Conservation (phyloP, 768 basidiomycete genomes). For the Multifurca ochricompacta region DNA sequence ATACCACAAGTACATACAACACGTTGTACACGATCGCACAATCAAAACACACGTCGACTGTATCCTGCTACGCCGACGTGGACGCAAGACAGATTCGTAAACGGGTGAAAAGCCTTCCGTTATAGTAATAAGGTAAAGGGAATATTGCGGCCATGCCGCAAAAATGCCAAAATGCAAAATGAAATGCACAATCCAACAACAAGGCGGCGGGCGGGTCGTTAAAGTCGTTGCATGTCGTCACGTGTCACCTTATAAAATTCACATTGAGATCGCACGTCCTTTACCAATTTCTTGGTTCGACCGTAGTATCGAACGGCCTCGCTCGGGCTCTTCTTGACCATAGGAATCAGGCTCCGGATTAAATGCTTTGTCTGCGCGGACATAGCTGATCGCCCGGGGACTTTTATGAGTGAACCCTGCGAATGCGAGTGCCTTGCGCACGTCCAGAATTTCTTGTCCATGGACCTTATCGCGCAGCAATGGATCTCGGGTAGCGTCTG, state of each 20-base stretch:
- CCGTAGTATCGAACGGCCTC: constrained; percentile 61
- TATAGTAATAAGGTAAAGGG: constrained; percentile 11
- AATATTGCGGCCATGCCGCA: constrained; percentile 8
- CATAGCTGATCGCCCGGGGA: constrained; percentile 70
- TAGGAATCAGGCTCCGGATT: constrained; percentile 46
- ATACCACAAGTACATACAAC: constrained; percentile 3
- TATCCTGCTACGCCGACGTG: constrained; percentile 7
- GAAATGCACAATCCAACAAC: constrained; percentile 8
- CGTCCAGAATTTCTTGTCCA: constrained; percentile 79
- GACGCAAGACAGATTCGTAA: not conserved
- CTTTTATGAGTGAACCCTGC: constrained; percentile 89
- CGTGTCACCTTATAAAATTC: constrained; percentile 27
- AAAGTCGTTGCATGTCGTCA: constrained; percentile 13
- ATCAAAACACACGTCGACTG: constrained; percentile 1
- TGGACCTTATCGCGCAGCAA: constrained; percentile 79
- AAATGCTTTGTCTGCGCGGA: constrained; percentile 67
- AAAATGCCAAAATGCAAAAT: too few relatives aligned
- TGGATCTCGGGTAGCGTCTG: constrained; percentile 84
- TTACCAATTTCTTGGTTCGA: constrained; percentile 54
- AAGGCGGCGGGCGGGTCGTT: not conserved
- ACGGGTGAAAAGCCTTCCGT: not conserved
- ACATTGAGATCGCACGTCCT: constrained; percentile 82
- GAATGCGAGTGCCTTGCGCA: constrained; percentile 87
- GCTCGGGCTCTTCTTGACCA: constrained; percentile 38
- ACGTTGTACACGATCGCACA: constrained; percentile 8